These are phyloP conservation scores for Macaranga tanarius DNA, from an alignment of 441 rosid genomes.

Conservation along the genomic window DNA sequence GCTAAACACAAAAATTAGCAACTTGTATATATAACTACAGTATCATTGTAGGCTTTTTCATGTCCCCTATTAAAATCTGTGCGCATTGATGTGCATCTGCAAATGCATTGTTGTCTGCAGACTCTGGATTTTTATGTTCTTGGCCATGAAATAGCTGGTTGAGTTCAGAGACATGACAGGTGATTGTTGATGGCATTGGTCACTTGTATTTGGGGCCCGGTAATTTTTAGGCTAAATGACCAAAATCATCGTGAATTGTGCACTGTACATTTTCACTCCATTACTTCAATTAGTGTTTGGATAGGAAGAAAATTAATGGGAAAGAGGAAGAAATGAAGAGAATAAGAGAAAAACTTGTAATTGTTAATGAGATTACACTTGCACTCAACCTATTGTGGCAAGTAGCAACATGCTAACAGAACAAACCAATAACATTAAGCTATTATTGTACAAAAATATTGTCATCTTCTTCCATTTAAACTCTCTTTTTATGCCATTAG, in stretches of 20 bases:
- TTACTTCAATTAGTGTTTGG: too few species aligned
- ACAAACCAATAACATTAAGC: too few species aligned
- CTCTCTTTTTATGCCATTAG: too few species aligned
- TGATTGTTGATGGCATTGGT: not conserved
- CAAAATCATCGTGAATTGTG: not conserved
- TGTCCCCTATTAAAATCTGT: not conserved
- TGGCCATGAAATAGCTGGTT: not conserved
- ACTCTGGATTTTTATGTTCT: not conserved
- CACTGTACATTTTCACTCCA: too few species aligned
- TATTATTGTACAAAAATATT: too few species aligned
- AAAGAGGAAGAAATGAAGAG: too few species aligned
- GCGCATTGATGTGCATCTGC: not conserved
- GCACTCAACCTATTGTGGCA: too few species aligned
- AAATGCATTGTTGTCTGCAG: not conserved
- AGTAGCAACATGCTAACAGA: too few species aligned
- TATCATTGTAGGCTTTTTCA: not conserved
- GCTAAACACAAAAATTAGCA: not conserved
- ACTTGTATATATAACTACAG: not conserved
- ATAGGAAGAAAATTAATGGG: too few species aligned
- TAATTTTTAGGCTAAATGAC: not conserved
- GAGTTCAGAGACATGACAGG: not conserved
- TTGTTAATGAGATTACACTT: too few species aligned
- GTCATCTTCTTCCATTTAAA: too few species aligned
- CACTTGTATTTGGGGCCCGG: not conserved
- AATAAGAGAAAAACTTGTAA: too few species aligned